These are phyloP conservation scores for Circinella umbellata DNA, from an alignment of 371 early-diverging fungal species.

Conservation along the genomic window DNA sequence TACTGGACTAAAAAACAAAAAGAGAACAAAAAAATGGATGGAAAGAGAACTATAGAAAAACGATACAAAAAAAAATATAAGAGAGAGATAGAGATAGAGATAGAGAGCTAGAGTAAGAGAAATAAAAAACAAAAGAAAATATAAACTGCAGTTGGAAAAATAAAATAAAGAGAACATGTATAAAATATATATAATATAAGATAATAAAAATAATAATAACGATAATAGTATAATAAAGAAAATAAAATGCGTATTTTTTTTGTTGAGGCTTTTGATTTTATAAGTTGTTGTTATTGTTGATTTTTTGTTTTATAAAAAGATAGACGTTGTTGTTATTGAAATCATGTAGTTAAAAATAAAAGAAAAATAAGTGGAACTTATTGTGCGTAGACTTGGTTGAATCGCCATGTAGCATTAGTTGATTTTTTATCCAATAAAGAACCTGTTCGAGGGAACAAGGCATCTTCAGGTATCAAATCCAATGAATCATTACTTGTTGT, in stretches of 20 bases:
- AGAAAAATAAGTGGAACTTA: not conserved
- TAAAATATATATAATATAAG: no score
- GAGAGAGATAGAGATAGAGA: no score
- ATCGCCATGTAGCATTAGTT: not conserved
- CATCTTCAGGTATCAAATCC: not conserved
- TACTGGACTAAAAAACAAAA: no score
- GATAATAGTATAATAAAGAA: not conserved
- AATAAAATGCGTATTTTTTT: not conserved
- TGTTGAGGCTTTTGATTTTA: not conserved
- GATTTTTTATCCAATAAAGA: constrained; percentile 8
- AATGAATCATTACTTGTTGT: not conserved
- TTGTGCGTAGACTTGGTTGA: constrained; percentile 15
- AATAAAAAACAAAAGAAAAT: not conserved
- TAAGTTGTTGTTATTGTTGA: not conserved
- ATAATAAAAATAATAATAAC: not conserved
- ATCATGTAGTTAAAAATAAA: no score
- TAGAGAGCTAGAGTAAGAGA: not conserved
- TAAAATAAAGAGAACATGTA: no score
- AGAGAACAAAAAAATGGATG: no score
- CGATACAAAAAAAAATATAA: no score
- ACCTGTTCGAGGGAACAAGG: not conserved
- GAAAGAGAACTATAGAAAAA: no score
- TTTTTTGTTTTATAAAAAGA: not conserved
- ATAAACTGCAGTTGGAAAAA: no score
- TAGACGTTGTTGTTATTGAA: no score